A percentile compares a stretch with the other conserved stretches of the same genome.
These are phyloP conservation scores for Waitea zeae DNA, from an alignment of 1,284 basidiomycete species.

Conservation along the genomic window DNA sequence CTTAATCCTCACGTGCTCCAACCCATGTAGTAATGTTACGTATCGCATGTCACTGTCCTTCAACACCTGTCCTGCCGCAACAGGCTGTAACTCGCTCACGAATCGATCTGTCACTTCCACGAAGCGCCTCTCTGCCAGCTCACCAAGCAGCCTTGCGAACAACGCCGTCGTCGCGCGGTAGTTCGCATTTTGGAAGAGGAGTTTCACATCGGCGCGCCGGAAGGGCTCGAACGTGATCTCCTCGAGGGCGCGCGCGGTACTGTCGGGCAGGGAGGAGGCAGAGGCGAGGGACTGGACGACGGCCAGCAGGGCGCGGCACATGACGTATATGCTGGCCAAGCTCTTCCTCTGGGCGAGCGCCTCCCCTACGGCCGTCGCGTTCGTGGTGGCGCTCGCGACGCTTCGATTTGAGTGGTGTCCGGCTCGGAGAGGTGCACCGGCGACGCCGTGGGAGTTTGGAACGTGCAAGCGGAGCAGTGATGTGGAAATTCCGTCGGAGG, in stretches of 20 bases:
- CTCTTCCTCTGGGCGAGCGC: conserved; percentile 63
- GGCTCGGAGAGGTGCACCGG: conserved; percentile 17
- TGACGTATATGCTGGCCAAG: conserved; percentile 72
- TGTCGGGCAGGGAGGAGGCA: conserved; percentile 62
- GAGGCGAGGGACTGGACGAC: conserved; percentile 50
- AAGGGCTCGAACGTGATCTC: conserved; percentile 81
- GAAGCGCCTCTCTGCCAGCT: conserved; percentile 72
- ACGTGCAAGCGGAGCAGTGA: conserved; percentile 34
- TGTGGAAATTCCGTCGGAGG: conserved; percentile 39
- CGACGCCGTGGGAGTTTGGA: no score
- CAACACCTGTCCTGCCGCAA: conserved; percentile 51
- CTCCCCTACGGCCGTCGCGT: conserved; percentile 38
- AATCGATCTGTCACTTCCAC: conserved; percentile 80
- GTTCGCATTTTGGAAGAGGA: conserved; percentile 48
- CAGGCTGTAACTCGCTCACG: conserved; percentile 58
- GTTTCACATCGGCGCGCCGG: conserved; percentile 52
- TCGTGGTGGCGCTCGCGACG: conserved; percentile 19
- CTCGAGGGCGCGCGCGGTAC: conserved; percentile 64
- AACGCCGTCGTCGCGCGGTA: conserved; percentile 67
- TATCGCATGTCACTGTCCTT: conserved; percentile 70
- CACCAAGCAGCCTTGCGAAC: conserved; percentile 69
- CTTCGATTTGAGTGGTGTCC: not conserved
- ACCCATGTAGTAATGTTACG: conserved; percentile 67
- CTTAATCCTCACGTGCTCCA: conserved; percentile 70
- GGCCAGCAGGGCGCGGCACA: conserved; percentile 71